Base-by-base conservation (phyloP, 305 asterid species). In the Fraxinus albicans region DNA sequence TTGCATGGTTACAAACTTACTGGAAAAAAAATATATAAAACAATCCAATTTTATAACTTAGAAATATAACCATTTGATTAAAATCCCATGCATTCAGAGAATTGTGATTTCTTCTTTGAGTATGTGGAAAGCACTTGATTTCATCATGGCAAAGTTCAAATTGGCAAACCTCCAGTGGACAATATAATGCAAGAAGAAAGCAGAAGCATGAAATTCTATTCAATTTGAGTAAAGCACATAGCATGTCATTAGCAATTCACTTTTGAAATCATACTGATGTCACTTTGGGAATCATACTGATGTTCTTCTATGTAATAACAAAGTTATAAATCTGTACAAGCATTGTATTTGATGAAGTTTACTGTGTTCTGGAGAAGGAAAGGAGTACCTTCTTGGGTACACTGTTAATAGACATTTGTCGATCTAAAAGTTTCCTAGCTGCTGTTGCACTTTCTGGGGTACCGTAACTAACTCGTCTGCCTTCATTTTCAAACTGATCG, bases 381-480 rank as follows among this genome's bases (percentile, higher is more conserved):
- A 77, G 29, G 76, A 8, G 9, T 80, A 94, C 99, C 97, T 95
- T 95, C 92, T 95, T 95, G 40, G 99, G 97, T 79, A 95, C 91
- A 89, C 96, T 95, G 84, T 88, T 93, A 76, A 94, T 91, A 63
- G 99, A 95, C 98, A 94, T 95, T 85, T 95, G 99, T 65, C 99
- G 91, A 89, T 95, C 97, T 87, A 95, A 88, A 63, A 95, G 96
- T 88, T 93, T 95, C 86, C 98, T 94, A 60, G 99, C 99, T 21
- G 98, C 99, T 82, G 97, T 90, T 77, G 99, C 98, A 93, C 88
- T 95, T 89, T 95, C 99, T 70, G 99, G 99, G 79, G 98, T 94
- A 81, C 99, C 99, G 82, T 95, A 94, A 87, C 98, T 90, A 82
- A 95, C 99, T 44, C 99, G 91, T 81, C 99, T 92, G 85, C 99